Base-by-base conservation (phyloP, 768 basidiomycete species). In the Suillus spraguei region DNA sequence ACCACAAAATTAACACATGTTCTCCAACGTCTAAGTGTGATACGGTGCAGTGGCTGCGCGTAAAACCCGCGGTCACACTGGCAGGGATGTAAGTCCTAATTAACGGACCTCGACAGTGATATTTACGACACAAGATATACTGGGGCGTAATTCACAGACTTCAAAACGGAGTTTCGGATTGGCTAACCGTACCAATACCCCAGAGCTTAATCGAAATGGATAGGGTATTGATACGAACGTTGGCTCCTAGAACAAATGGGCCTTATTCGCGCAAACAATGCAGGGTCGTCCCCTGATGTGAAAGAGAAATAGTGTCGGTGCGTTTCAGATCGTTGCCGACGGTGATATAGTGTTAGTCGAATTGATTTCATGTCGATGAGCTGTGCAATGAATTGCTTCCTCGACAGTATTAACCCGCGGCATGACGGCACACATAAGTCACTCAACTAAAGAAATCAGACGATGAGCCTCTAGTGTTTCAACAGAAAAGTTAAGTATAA, bases 1-100 rank as follows among this genome's bases (percentile, higher is more conserved):
- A 32, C 52, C 36, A 39, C 44, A 41, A 39, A 22, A 63, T 28
- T 46, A 32, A 60, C 50, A 6, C 52, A 44, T 60, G 63, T 53
- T 62, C 16, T 22, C 32, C 20, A 33, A 38, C 49, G 58, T 36
- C 64, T 44, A 47, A 53, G 60, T 52, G 33, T 9, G 53, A 62
- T 55, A 46, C n/a, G 33, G 50, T 64, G 49, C n/a, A 28, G 50
- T 64, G 49, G 36, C 35, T 59, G 66, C 67, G 66, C 63, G 66
- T 54, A 64, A 39, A 72, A 72, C 62, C 72, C 67, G 72, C 72
- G 70, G 70, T 22, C 42, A 68, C 46, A 28, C 28, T 28, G 28
- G 28, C 28, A 58, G 39, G 46, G n/a, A 59, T 68, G 68, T 59
- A 63, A 38, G 24, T 28, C 38, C 36, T 28, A 63, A 70, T 60